Conservation (phyloP, 768 basidiomycete species). For the Lentinula edodes region DNA sequence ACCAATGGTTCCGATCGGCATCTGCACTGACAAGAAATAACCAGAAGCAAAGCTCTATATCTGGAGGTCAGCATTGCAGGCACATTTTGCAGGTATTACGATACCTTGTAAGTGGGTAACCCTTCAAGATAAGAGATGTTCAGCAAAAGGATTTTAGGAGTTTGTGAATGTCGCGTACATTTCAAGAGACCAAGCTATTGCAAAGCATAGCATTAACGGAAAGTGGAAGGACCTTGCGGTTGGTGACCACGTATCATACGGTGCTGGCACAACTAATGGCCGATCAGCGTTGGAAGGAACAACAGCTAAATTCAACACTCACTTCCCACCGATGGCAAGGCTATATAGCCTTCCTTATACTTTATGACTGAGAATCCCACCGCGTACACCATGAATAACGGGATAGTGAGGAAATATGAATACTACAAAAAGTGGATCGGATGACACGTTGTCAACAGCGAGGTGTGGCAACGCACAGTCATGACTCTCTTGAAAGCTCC, state of each 20-base stretch:
- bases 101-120: conserved; percentile 77
- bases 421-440: conserved; percentile 39
- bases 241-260: conserved; percentile 51
- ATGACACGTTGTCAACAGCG: not conserved
- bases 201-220: conserved; percentile 61
- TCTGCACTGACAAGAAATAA: conserved; percentile 70
- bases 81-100: not conserved
- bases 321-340: conserved; percentile 43
- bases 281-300: too few species aligned
- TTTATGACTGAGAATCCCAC: conserved; percentile 68
- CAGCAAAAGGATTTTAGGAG: not conserved
- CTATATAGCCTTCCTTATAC: conserved; percentile 60
- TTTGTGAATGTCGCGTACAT: conserved; percentile 40
- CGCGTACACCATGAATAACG: conserved; percentile 51
- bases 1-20: conserved; percentile 69
- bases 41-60: conserved; percentile 83
- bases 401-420: conserved; percentile 61
- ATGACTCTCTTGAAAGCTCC: conserved; percentile 81
- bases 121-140: conserved; percentile 27
- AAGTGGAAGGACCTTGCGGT: conserved; percentile 44
- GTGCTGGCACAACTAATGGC: conserved; percentile 58
- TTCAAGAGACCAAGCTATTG: conserved; percentile 69
- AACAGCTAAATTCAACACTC: conserved; percentile 19
- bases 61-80: not conserved
- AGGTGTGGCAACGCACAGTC: conserved; percentile 47